Evolutionary conservation across 2,329 filamentous ascomycete genomes (phyloP), one percentile per base, ranked within the genome.

Genomic region (Diaporthe batatas): DNA sequence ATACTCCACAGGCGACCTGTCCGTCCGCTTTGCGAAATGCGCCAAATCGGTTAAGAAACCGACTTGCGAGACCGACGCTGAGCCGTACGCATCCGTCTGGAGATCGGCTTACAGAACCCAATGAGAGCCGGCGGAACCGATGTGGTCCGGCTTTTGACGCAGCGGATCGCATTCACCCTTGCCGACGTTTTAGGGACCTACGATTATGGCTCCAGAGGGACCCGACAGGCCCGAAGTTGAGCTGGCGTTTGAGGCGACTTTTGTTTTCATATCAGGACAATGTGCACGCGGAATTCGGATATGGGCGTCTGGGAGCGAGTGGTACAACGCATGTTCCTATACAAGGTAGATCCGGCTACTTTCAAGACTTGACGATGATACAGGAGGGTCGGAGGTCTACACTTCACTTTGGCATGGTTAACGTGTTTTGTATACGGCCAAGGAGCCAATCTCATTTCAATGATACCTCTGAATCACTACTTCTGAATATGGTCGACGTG

Each of bases 1-100:
- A 62, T 98, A 95, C 82, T 89, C 92, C 79, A 91, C 95, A 11
- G 96, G 95, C 42, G 95, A 98, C 79, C 91, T 98, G 72, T 88
- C 97, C 0, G 90, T 97, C 74, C 90, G 92, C 73, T 94, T 98
- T 78, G 86, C 90, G 29, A 91, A 90, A 68, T 99, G 96, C 82
- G 88, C 90, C 49, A 86, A 87, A 62, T 78, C 79, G 5, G 85
- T 85, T 14, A 83, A 85, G 49, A 67, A 49, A 21, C 84, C 90
- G 65, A 90, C 89, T 76, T 98, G 96, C 81, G 90, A 92, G 75
- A 88, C 89, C 69, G 92, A 96, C 80, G 91, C 95, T 77, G 85
- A 85, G 68, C 81, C 79, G 36, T 90, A 86, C 77, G 82, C 83
- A 74, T 79, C 86, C 67, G 82, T 84, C 71, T 87, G 87, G 86